These are phyloP conservation scores for Cordyceps tenuipes DNA, from an alignment of 2,329 filamentous ascomycete species.

Conservation along the genomic window DNA sequence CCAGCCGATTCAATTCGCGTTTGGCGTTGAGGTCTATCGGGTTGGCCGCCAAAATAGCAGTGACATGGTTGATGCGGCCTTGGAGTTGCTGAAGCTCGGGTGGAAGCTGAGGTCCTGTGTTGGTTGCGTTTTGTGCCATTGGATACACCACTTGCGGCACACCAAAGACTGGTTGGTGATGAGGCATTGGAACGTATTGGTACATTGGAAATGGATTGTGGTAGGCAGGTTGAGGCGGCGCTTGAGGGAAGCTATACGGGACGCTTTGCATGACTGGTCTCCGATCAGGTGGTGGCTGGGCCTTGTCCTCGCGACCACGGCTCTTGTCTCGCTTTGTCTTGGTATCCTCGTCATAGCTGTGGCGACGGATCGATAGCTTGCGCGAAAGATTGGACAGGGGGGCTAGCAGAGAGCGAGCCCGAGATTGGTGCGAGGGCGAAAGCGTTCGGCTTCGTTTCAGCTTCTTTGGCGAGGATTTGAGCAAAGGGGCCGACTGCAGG, in stretches of 20 bases:
- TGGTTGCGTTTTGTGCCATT: neutral
- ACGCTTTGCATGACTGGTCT: neutral
- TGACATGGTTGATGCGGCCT: neutral
- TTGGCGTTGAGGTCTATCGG: neutral
- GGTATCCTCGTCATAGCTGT: neutral
- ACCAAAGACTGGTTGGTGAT: neutral
- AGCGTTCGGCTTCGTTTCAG: conserved; percentile 1
- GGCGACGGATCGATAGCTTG: neutral
- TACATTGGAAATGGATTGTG: neutral
- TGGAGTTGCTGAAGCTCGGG: neutral
- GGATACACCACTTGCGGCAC: neutral
- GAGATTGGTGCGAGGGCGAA: neutral
- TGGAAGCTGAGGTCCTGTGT: neutral
- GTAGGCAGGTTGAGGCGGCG: neutral
- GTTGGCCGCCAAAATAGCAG: neutral
- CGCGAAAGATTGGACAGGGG: neutral
- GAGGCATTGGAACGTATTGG: neutral
- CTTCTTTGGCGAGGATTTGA: neutral
- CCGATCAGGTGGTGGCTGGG: neutral
- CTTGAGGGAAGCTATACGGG: neutral
- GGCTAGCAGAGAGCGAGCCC: neutral
- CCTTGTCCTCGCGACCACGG: neutral
- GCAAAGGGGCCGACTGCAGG: neutral
- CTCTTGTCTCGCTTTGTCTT: neutral
- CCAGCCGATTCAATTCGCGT: neutral